Base-by-base conservation (phyloP, 805 yeast species). In the Diddensiella caesifluorescens region DNA sequence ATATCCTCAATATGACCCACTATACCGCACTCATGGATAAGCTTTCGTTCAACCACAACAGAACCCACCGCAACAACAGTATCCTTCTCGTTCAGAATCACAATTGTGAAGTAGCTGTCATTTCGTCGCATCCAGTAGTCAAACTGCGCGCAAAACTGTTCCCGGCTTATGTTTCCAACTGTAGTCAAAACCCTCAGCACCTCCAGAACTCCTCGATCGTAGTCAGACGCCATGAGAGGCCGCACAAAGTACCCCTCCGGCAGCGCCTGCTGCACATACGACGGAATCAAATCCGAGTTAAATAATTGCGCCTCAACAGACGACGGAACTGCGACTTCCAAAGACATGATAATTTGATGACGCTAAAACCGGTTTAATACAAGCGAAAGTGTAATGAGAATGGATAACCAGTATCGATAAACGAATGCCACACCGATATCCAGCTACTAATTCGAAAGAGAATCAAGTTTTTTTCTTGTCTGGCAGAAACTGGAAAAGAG, bases 1-100 rank as follows among this genome's bases (percentile, higher is more conserved):
- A 90, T 90, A 60, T 90, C 98, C 57, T 90, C 98, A 49, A 90
- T 83, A 64, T 90, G 97, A 1, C 97, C 97, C 3, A 86, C 94
- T 39, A 72, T 62, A 0, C 95, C 94, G 60, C 92, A 79, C 29
- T 68, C 75, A 63, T 90, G 98, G 48, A 92, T 87, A 48, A 64
- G 58, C 61, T 90, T 90, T 38, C 72, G 73, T 61, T 90, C 98
- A 5, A 92, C 68, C 7, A 92, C 55, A 10, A 90, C 64, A 59
- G 83, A 79, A 0, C 97, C 97, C 0, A 88, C 77, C 3, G 94
- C 96, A 0, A 85, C 95, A 7, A 88, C 76, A 3, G 53, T 53
- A 5, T 72, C 77, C 0, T 60, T 50, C 0, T 56, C 59, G 51
- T 80, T 72, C 7, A 75, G 64, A 37, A 92, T 79, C 4, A 88